Evolutionary conservation across 352 stramenopile genomes (phyloP), one percentile per base, ranked within the genome.

Genomic region (Globisporangium apiculatum): DNA sequence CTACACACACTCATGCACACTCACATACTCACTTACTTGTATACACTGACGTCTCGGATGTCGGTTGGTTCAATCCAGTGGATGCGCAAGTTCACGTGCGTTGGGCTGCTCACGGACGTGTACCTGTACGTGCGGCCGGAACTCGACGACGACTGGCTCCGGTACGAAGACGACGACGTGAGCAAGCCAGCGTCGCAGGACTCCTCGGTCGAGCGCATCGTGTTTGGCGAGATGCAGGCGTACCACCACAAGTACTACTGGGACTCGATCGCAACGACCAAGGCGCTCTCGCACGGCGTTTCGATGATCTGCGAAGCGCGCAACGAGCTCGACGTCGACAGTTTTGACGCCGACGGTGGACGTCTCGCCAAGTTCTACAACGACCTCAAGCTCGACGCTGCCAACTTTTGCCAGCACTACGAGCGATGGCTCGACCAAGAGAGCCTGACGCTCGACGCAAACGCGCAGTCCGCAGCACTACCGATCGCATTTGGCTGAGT

Each of bases 221-320:
- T 91, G 65, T 87, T 89, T 64, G 83, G 83, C 9, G 83, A 93
- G 59, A 86, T 93, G 75, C 83, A 93, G 61, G 76, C 80, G n/a
- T 93, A 87, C 60, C 83, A 93, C 47, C 76, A 91, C 69, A 91
- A 91, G 54, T 74, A 89, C 51, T 93, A 93, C 61, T 93, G 83
- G 68, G 81, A 90, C 57, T 79, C 73, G 41, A 66, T 66, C 24
- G 72, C 84, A 53, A 67, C 57, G 14, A 66, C 60, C 47, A 87
- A 84, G 51, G 55, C 74, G 35, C 68, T 89, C 35, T 62, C 76
- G 37, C 56, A 58, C 17, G 73, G 75, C 37, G 61, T 68, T 38
- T 86, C 78, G 46, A 60, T 83, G 38, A 73, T 87, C 31, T 75
- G 75, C 40, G 78, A 89, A 62, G 66, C 77, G 41, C 65, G 69